Base-by-base conservation (phyloP, 257 asterid species). In the Lycium barbarum region DNA sequence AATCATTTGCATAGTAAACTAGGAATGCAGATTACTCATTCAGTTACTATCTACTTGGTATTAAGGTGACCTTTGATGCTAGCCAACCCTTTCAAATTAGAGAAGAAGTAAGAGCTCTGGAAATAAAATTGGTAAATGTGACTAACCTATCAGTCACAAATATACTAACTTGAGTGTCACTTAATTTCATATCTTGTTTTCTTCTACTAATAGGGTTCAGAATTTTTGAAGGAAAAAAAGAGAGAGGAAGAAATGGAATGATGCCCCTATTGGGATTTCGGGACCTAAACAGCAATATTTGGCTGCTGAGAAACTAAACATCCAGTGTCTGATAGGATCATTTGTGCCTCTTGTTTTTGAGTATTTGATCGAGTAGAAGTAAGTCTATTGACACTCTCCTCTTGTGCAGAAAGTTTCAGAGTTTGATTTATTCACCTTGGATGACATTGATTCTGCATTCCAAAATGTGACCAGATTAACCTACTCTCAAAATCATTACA, bases 381-480 rank as follows among this genome's bases (percentile, higher is more conserved):
- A 51, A 76, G 49, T 26, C 47, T 45, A 53, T 76, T 53, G 82
- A 76, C 65, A 76, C 40, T 26, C 82, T 76, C 79, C 66, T 79
- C 84, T 87, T 81, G 83, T 90, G 92, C 97, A 97, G 99, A 98
- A 95, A 97, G 93, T 93, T 68, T 93, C 99, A 36, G 99, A 97
- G 85, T 95, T 95, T 86, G 97, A 94, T 89, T 88, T 97, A 90
- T 97, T 97, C 89, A 93, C 99, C 26, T 90, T 97, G 93, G 98
- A 97, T 83, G 98, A 97, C 88, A 90, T 97, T 82, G 99, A 97
- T 90, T 88, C 87, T 72, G 96, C 98, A 73, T 97, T 97, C 90
- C 93, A 93, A 88, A 92, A 81, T 83, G 91, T 97, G 47, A 94
- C 98, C 89, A 91, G 97, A 91, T 92, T 97, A 93, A 93, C 98